Percentiles rank a stretch among this genome's conserved stretches.
Evolutionary conservation across 495 filamentous ascomycete species (phyloP).

Genomic region (Aspergillus kassunensis): DNA sequence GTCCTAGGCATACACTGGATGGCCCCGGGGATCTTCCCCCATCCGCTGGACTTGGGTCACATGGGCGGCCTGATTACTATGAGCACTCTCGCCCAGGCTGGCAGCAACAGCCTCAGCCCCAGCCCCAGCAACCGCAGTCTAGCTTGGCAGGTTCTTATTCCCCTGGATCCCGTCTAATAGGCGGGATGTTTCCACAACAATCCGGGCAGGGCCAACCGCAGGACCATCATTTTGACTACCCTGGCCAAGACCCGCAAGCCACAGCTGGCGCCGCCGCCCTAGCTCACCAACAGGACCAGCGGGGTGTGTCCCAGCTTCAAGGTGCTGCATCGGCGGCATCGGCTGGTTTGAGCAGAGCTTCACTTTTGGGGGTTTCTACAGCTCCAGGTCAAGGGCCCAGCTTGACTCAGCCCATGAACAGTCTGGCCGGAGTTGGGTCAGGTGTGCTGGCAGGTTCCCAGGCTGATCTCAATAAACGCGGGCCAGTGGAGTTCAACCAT

Average conservation of each 20-base stretch:
- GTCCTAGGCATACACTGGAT: conserved; percentile 47
- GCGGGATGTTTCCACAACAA: conserved; percentile 38
- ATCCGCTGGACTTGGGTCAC: conserved; percentile 29
- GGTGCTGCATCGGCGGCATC: conserved; percentile 66
- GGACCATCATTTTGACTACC: conserved; percentile 45
- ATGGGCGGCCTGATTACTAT: conserved; percentile 42
- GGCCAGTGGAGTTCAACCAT: conserved; percentile 98
- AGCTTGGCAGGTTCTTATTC: conserved; percentile 40
- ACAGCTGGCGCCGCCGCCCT: conserved; percentile 49
- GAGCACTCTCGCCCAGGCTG: conserved; percentile 47
- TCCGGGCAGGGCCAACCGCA: conserved; percentile 34
- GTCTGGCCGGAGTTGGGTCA: conserved; percentile 40
- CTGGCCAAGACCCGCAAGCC: conserved; percentile 43
- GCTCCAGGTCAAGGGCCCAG: conserved; percentile 46
- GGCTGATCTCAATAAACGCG: conserved; percentile 72
- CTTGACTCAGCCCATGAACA: conserved; percentile 46
- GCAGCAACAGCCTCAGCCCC: conserved; percentile 48
- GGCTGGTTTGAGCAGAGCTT: conserved; percentile 41
- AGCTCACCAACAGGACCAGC: conserved; percentile 73
- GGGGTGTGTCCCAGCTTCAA: conserved; percentile 74
- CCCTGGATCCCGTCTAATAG: conserved; percentile 42
- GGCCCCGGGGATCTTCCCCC: conserved; percentile 34
- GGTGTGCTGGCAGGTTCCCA: conserved; percentile 51
- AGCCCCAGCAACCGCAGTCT: conserved; percentile 44
- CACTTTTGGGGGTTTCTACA: conserved; percentile 40